Base-by-base conservation (phyloP, 768 basidiomycete species). In the Termitomyces sp. region DNA sequence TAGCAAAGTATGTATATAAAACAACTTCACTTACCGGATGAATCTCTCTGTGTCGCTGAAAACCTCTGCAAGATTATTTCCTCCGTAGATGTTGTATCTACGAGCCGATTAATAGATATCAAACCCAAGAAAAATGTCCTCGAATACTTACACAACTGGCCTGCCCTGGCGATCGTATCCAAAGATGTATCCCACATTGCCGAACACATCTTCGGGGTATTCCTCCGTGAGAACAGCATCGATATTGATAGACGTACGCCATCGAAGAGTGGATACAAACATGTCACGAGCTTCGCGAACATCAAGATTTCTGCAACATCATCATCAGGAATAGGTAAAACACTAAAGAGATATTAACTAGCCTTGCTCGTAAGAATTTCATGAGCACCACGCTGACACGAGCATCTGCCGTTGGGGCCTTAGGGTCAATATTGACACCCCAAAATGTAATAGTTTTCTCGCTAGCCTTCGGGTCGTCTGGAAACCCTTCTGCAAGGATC, bases 61-160 rank as follows among this genome's bases (percentile, higher is more conserved):
- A n/a, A 87, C 84, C 57, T 85, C 79, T 30, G 85, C 66, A 64
- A 91, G 81, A 45, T 82, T 72, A 57, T 81, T 81, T 12, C 78
- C 86, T 23, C 91, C 91, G 59, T 92, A 93, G 5, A 92, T 66
- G 66, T 92, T 93, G 65, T 91, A 91, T 1, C 88, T 91, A 51
- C 23, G 4, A 12, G 35, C 30, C 35, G 57, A 34, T 51, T 23
- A 8, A 3, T n/a, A n/a, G 14, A 3, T n/a, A n/a, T 12, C 45
- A 45, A 46, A 19, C 34, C 14, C 9, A 11, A 6, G 23, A 17
- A 7, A 25, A 52, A 17, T 28, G 55, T 50, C 14, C 30, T 21
- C n/a, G 5, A 35, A 37, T n/a, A 74, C 82, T 52, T 68, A 90
- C 88, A 81, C 74, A 16, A 93, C 79, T 3, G 90, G 91, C 27